Conservation (phyloP, 352 stramenopile species). For the Globisporangium emineosum region DNA sequence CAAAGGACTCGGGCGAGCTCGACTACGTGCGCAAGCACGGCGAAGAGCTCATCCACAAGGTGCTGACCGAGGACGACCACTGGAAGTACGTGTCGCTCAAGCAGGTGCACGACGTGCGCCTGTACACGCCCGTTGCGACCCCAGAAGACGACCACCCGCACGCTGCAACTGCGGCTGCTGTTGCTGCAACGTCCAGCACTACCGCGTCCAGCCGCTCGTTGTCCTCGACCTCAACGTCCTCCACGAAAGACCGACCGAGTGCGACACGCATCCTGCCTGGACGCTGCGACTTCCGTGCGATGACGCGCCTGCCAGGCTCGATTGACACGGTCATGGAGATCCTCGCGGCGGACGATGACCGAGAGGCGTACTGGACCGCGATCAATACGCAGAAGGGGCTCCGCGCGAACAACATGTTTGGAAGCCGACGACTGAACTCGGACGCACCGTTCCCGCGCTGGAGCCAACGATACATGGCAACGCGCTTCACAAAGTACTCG, state of each 20-base stretch:
- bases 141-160: constrained; percentile 15
- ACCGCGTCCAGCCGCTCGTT: constrained; percentile 26
- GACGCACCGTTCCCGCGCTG: constrained; percentile 50
- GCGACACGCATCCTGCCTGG: constrained; percentile 19
- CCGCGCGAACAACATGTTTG: constrained; percentile 46
- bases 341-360: constrained; percentile 49
- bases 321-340: constrained; percentile 57
- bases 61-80: constrained; percentile 48
- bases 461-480: constrained; percentile 63
- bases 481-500: constrained; percentile 58
- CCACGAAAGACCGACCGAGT: constrained; percentile 16
- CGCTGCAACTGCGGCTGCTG: constrained; percentile 1
- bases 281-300: constrained; percentile 61
- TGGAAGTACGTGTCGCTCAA: constrained; percentile 48
- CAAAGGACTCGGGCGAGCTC: constrained; percentile 34
- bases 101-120: constrained; percentile 59
- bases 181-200: constrained; percentile 14
- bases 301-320: constrained; percentile 57
- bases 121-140: constrained; percentile 50
- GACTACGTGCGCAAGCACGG: constrained; percentile 59
- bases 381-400: constrained; percentile 66
- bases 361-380: constrained; percentile 71
- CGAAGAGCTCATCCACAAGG: constrained; percentile 36
- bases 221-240: constrained; percentile 21
- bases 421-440: constrained; percentile 24